Evolutionary conservation across 345 rosid species (phyloP).

Genomic region (Populus deltoides): DNA sequence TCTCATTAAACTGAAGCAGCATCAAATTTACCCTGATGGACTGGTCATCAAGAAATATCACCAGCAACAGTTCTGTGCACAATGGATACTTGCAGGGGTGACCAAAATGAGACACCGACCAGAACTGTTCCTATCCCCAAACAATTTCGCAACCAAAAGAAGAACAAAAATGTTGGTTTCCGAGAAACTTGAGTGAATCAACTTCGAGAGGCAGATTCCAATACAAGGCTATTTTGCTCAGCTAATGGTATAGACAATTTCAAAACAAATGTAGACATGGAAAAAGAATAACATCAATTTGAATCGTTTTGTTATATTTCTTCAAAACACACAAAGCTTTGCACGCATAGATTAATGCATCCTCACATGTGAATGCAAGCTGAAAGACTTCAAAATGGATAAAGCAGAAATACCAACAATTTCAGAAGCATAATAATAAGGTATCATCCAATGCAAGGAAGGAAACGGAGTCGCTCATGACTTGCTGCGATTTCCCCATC

Average conservation of each 20-base stretch:
- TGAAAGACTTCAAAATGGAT: constrained; percentile 24
- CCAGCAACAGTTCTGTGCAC: no score
- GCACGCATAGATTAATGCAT: constrained; percentile 25
- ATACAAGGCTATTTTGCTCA: not conserved
- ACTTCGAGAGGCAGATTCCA: not conserved
- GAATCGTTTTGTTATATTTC: constrained; percentile 27
- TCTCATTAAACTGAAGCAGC: no score
- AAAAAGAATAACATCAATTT: constrained; percentile 16
- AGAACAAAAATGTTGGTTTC: not conserved
- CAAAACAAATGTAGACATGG: not conserved
- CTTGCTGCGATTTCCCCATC: constrained; percentile 22
- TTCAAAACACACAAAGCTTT: constrained; percentile 31
- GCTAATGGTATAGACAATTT: constrained; percentile 15
- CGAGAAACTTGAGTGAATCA: not conserved
- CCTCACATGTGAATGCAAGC: constrained; percentile 21
- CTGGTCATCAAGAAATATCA: no score
- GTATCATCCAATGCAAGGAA: constrained; percentile 18
- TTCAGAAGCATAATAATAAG: constrained; percentile 18
- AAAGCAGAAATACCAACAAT: constrained; percentile 22
- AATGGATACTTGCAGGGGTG: not conserved
- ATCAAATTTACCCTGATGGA: no score
- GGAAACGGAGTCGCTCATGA: constrained; percentile 8
- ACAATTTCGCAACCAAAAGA: not conserved
- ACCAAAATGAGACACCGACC: not conserved
- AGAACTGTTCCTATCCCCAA: not conserved